Percentiles rank a stretch among this genome's conserved stretches.
Evolutionary conservation across 2,329 filamentous ascomycete genomes (phyloP).

Genomic region (Aspergillus intermedius): DNA sequence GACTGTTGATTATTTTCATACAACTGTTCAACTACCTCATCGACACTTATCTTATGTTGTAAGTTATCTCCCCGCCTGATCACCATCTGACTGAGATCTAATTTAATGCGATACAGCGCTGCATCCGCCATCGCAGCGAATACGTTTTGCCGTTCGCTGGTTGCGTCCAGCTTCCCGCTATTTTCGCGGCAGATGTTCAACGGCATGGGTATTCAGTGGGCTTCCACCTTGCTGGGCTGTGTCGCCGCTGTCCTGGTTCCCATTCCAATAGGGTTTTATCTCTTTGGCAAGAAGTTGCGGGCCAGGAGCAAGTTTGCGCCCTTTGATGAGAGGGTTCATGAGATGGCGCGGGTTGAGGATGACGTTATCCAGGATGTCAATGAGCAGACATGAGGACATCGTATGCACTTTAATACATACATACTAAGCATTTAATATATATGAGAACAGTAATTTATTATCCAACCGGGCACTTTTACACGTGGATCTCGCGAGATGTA

Average conservation of each 20-base stretch:
- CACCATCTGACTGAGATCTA: background rate
- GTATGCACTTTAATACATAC: no score
- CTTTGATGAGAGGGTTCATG: constrained; percentile 44
- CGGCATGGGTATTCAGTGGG: constrained; percentile 27
- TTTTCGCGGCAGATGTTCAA: constrained; percentile 53
- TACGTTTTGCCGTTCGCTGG: constrained; percentile 47
- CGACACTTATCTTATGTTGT: constrained; percentile 50
- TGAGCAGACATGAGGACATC: no score
- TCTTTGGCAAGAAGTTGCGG: constrained; percentile 21
- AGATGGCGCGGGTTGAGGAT: constrained; percentile 29
- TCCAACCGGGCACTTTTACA: no score
- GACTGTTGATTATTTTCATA: constrained; percentile 53
- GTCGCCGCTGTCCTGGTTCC: constrained; percentile 29
- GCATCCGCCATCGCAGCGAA: constrained; percentile 52
- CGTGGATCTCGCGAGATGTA: no score
- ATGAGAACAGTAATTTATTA: no score
- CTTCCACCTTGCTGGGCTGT: constrained; percentile 32
- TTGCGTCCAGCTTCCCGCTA: constrained; percentile 47
- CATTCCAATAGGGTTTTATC: constrained; percentile 32
- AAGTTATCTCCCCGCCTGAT: background rate
- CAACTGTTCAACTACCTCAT: constrained; percentile 54
- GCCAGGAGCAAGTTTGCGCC: constrained; percentile 22
- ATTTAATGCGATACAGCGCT: constrained; percentile 22
- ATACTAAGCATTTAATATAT: no score
- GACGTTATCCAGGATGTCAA: no score